Evolutionary conservation across 768 basidiomycete genomes (phyloP), one percentile per base, ranked within the genome.

Genomic region (Lentinus brumalis): DNA sequence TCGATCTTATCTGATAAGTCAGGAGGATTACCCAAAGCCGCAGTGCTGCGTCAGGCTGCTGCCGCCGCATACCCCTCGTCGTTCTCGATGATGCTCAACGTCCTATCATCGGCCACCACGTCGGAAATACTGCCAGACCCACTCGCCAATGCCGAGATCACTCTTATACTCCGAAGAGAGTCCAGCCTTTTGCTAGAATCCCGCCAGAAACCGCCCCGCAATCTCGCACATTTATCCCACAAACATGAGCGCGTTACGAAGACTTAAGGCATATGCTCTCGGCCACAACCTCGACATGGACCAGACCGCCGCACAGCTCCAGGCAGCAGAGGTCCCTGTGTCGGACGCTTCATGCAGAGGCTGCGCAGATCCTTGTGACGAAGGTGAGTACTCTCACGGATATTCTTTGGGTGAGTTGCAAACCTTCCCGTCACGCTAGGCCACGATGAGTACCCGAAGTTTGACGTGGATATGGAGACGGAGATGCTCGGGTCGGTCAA

Each of bases 401-500:
- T 26, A 26, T 26, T 2, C 21, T 35, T 8, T 12, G 49, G n/a
- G 11, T 11, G 38, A 26, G 21, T n/a, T 41, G 21, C 35, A 57
- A 45, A 56, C 46, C 26, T 49, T 39, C 31, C 9, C 15, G 18
- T n/a, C n/a, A 14, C 38, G 11, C 18, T 63, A 89, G 90, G 85
- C 58, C 89, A 92, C 69, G 85, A 89, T 55, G 86, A 86, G 47
- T 93, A 89, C 67, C 87, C 92, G 30, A 85, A 83, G 53, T 88
- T 97, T 69, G 83, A 86, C 41, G 78, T 91, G 38, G 96, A 98
- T 76, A 85, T 83, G 78, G 87, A 88, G 21, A 83, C 85, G 2
- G 83, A 89, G 50, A 85, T 98, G 85, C 76, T 95, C n/a, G 96
- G 95, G 9, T 85, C 87, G 32, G 83, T 94, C 30, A 90, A 89